Percentiles rank a stretch among this genome's conserved stretches.
Evolutionary conservation across 176 grass and related monocot species (phyloP).

Genomic region (Paspalum notatum): DNA sequence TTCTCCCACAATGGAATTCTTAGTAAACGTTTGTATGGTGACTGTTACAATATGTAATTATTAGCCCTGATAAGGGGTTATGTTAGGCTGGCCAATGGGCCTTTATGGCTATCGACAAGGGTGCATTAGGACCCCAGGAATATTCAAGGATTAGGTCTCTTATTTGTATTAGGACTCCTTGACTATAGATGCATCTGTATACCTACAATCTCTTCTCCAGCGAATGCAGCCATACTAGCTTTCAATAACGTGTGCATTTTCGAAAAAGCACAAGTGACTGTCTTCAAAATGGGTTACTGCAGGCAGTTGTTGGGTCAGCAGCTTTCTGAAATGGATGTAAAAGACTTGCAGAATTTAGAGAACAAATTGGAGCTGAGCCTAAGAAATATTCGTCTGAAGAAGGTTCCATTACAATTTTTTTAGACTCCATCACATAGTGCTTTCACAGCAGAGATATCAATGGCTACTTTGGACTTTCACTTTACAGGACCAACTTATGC

Average conservation of each 20-base stretch:
- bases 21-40: neutral
- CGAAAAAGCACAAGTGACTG: conserved; percentile 11
- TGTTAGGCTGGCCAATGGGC: too few relatives aligned
- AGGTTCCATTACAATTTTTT: conserved; percentile 33
- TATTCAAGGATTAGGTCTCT: too few relatives aligned
- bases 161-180: too few relatives aligned
- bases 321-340: conserved; percentile 50
- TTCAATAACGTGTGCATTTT: neutral
- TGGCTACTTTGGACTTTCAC: conserved; percentile 9
- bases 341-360: conserved; percentile 58
- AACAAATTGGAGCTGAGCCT: conserved; percentile 50
- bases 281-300: conserved; percentile 4
- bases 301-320: conserved; percentile 64
- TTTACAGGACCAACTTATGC: conserved; percentile 52
- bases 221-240: neutral
- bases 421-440: neutral
- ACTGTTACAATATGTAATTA: too few relatives aligned
- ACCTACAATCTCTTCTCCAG: too few relatives aligned
- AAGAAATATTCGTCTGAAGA: conserved; percentile 45
- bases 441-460: neutral
- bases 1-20: neutral
- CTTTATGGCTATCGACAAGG: too few relatives aligned
- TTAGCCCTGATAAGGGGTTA: too few relatives aligned
- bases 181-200: too few relatives aligned
- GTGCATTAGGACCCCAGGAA: too few relatives aligned